phyloP scores from a whole-genome alignment of 2,329 filamentous ascomycete genomes.

The Phyllosticta citribraziliensis region DNA sequence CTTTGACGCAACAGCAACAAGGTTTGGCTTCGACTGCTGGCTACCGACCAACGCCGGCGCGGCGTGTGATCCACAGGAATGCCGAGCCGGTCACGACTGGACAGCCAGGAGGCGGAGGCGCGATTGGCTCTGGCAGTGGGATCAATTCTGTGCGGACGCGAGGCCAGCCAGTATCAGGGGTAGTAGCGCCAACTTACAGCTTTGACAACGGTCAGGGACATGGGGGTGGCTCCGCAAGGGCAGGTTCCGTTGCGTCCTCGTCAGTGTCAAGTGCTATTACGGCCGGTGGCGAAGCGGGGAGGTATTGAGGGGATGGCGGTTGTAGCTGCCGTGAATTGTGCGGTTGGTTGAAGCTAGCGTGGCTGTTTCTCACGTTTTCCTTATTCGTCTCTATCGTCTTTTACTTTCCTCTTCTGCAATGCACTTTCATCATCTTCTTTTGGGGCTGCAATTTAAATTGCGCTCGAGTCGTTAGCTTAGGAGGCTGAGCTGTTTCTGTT shows the following conservation, averaged over 20 bases:
- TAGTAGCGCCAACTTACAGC: not conserved
- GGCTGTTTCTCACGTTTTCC: too few species aligned
- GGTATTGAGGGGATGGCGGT: conserved; percentile 10
- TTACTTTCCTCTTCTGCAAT: too few species aligned
- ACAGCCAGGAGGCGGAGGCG: not conserved
- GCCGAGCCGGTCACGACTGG: not conserved
- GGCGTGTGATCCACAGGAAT: not conserved
- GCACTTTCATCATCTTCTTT: too few species aligned
- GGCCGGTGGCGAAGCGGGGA: not conserved
- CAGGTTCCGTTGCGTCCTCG: not conserved
- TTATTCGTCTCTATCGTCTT: too few species aligned
- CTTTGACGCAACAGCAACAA: not conserved
- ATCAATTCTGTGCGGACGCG: not conserved
- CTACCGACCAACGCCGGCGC: not conserved
- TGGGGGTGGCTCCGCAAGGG: not conserved
- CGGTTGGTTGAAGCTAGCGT: conserved; percentile 14
- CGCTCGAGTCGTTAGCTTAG: too few species aligned
- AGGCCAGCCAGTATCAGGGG: not conserved
- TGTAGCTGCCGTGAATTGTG: conserved; percentile 17
- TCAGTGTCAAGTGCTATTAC: not conserved
- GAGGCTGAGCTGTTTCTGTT: too few species aligned
- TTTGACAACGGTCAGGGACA: not conserved
- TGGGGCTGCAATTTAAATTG: too few species aligned
- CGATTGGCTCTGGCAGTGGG: not conserved
- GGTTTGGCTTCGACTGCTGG: not conserved